Evolutionary conservation across 129 eudicot species (phyloP), one percentile per base, ranked within the genome.

Genomic region (Oenanthe sinensis): DNA sequence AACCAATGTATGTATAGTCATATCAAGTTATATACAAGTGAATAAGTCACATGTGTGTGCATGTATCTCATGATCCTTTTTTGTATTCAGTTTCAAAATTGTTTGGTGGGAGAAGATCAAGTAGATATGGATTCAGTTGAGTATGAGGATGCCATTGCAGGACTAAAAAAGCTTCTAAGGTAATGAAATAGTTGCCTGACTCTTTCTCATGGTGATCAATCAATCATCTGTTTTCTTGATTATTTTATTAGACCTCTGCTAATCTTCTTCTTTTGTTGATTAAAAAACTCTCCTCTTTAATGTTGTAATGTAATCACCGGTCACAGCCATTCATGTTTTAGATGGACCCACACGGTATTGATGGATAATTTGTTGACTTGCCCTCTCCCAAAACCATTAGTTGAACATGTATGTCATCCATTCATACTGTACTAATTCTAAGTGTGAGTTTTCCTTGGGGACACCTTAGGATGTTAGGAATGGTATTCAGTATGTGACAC

Each of bases 91-190:
- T 55, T 55, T 55, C 65, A 26, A 11, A 2, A 26, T 65, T 33
- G 37, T 26, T 26, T 55, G 65, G 65, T 65, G 17, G 73, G 33
- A 36, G n/a, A 30, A 68, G 62, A n/a, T n/a, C n/a, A n/a, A n/a
- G n/a, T 20, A 6, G 20, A 37, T 1, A 71, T 71, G 75, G 47
- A 40, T 5, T 33, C 47, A 42, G 26, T 17, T 71, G 40, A 37
- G 43, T 71, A 71, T 30, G 75, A 71, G 30, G 75, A 71, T 16
- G 75, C 75, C 75, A 71, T 71, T 71, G 75, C 49, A 19, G 75
- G 50, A 40, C 75, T 71, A 1, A 16, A 42, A 16, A 71, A 9
- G 50, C 75, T 71, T 40, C 75, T 71, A 2, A 71, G 75, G 75
- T 70, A 55, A 4, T 37, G 15, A 47, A 47, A 13, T 47, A 7